phyloP scores from a whole-genome alignment of 192 early-diverging fungal genomes.

The Thamnidium elegans region DNA sequence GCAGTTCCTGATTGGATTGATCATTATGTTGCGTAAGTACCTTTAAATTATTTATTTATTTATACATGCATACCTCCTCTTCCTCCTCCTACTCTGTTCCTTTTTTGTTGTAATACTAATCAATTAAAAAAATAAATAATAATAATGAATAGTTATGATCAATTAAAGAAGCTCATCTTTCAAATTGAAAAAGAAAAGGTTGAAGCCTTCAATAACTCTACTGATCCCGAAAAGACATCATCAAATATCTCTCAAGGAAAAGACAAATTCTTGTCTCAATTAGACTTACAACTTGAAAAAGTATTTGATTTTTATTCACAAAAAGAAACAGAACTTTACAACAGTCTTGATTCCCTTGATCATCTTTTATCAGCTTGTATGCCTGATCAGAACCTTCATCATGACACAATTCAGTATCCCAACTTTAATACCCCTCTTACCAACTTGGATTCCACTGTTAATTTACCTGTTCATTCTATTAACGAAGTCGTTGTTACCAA shows the following conservation, averaged over 20 bases:
- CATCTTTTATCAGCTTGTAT: constrained; percentile 28
- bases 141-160: constrained; percentile 31
- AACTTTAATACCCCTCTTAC: constrained; percentile 1
- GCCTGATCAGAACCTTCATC: constrained; percentile 3
- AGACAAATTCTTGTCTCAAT: constrained; percentile 51
- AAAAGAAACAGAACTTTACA: constrained; percentile 65
- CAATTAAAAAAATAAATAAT: too few species aligned
- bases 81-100: too few species aligned
- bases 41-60: too few species aligned
- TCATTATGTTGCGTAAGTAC: constrained; percentile 71
- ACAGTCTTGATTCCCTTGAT: constrained; percentile 47
- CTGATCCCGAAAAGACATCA: constrained; percentile 11
- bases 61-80: too few species aligned
- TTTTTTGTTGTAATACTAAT: too few species aligned
- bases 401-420: background rate
- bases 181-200: constrained; percentile 37
- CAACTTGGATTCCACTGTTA: constrained; percentile 8
- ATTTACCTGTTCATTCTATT: background rate
- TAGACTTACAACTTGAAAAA: constrained; percentile 71
- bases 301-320: constrained; percentile 66
- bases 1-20: constrained; percentile 84
- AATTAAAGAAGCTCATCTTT: constrained; percentile 35
- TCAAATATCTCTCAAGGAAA: constrained; percentile 1
- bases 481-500: background rate
- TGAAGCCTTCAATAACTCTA: constrained; percentile 16